Base-by-base conservation (phyloP, 2,329 filamentous ascomycete species). In the Ciborinia camelliae region DNA sequence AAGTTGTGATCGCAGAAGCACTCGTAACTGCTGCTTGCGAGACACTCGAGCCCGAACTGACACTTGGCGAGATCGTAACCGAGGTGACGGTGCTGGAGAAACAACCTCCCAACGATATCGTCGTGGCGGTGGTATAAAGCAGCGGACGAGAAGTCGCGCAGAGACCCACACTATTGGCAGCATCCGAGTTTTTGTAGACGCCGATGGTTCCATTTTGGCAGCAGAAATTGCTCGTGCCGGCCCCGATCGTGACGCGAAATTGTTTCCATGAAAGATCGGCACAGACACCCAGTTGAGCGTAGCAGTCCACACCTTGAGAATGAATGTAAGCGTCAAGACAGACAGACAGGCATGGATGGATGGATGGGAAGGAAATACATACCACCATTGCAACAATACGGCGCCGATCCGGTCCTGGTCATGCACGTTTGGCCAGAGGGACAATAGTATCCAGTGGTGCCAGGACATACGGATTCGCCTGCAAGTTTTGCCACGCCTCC, bases 381-480 rank as follows among this genome's bases (percentile, higher is more conserved):
- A 58, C 54, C 35, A 7, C 30, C 41, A 18, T 45, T 47, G 41
- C 55, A 58, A 47, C 41, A 58, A 47, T 58, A 58, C 26, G 41
- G 55, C 30, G 41, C 55, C 47, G 55, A 35, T 26, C 28, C 41
- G 3, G 39, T 9, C 15, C 20, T 45, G 32, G 54, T 35, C 8
- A 4, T 32, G 39, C 41, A 58, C 18, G 28, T 35, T 59, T 47
- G 55, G 4, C 41, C 28, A 7, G 41, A 35, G 20, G 28, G 55
- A 47, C 55, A 59, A 47, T 47, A 59, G 35, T 59, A 58, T 35
- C 41, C 41, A 26, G 41, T 45, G 7, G 28, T 58, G 8, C 55
- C 55, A 26, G 41, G 28, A 12, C 55, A 58, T 7, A 47, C 41
- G 0, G 55, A 58, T 58, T 58, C 30, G 4, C 55, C 30, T 26